Percentiles rank a stretch among this genome's conserved stretches.
These are phyloP conservation scores for Pichia sp. DNA, from an alignment of 1,139 yeast genomes.

Conservation along the genomic window DNA sequence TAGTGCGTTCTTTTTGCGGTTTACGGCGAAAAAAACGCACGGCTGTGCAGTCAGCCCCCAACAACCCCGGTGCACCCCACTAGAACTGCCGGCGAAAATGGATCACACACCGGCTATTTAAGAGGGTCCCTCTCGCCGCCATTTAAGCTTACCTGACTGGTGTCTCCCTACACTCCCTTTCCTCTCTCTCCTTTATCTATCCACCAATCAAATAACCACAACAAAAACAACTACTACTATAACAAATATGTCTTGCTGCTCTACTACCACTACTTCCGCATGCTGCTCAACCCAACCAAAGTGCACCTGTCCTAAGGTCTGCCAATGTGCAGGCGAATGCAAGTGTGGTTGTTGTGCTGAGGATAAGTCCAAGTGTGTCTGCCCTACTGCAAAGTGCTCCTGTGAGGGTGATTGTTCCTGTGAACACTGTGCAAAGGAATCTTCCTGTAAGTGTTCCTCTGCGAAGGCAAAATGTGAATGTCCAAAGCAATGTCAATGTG, in stretches of 20 bases:
- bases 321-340: constrained; percentile 14
- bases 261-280: constrained; percentile 2
- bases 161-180: not conserved
- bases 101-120: not conserved
- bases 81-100: constrained; percentile 4
- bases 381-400: constrained; percentile 13
- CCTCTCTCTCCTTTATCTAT: not conserved
- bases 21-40: no score
- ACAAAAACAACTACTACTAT: constrained; percentile 1
- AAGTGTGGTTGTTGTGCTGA: constrained; percentile 13
- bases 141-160: not conserved
- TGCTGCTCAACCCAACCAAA: constrained; percentile 5
- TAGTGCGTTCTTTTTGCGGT: no score
- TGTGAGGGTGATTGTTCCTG: constrained; percentile 9
- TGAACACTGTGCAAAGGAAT: constrained; percentile 4
- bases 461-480: constrained; percentile 5
- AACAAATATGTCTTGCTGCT: constrained; percentile 1
- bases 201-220: not conserved
- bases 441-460: constrained; percentile 2
- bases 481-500: constrained; percentile 13
- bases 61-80: no score
- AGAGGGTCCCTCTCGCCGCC: not conserved
- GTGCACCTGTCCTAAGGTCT: constrained; percentile 13
- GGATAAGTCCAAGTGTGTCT: constrained; percentile 12
- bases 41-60: no score